Conservation (phyloP, 225 moss, liverwort and hornwort genomes). For the Straminergon stramineum region DNA sequence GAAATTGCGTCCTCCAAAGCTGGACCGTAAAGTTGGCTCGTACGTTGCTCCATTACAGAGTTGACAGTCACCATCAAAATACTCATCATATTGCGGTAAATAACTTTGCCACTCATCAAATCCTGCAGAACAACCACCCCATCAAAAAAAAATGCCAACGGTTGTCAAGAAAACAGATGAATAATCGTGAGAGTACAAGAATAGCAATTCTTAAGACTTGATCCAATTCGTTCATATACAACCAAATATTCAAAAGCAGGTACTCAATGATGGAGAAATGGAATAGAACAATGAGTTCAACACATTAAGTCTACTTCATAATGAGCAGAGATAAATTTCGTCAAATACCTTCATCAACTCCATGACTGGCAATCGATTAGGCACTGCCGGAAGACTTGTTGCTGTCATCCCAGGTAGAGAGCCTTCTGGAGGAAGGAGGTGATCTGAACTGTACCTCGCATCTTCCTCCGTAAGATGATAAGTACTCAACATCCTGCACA, state of each 20-base stretch:
- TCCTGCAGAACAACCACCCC: constrained; percentile 41
- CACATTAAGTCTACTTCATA: neutral
- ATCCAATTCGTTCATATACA: neutral
- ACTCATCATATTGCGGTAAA: constrained; percentile 81
- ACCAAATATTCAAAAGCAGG: neutral
- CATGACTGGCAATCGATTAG: constrained; percentile 47
- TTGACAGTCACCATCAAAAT: constrained; percentile 80
- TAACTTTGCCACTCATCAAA: constrained; percentile 88
- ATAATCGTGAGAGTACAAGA: neutral
- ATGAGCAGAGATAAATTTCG: neutral
- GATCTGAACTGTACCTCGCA: constrained; percentile 61
- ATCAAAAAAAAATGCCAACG: neutral
- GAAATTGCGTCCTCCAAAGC: constrained; percentile 79
- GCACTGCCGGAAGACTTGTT: constrained; percentile 10
- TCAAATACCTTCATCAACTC: constrained; percentile 91
- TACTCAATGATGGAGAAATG: neutral
- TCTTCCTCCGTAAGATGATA: constrained; percentile 85
- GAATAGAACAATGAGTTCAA: neutral
- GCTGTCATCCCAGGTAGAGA: constrained; percentile 39
- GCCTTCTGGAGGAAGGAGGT: constrained; percentile 50
- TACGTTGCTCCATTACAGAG: constrained; percentile 75
- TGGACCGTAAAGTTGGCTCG: constrained; percentile 82
- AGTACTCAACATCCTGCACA: constrained; percentile 60
- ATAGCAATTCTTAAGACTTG: neutral
- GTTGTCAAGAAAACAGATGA: neutral